Evolutionary conservation across 2,329 filamentous ascomycete genomes (phyloP), one percentile per base, ranked within the genome.

Genomic region (Colletotrichum paranaense): DNA sequence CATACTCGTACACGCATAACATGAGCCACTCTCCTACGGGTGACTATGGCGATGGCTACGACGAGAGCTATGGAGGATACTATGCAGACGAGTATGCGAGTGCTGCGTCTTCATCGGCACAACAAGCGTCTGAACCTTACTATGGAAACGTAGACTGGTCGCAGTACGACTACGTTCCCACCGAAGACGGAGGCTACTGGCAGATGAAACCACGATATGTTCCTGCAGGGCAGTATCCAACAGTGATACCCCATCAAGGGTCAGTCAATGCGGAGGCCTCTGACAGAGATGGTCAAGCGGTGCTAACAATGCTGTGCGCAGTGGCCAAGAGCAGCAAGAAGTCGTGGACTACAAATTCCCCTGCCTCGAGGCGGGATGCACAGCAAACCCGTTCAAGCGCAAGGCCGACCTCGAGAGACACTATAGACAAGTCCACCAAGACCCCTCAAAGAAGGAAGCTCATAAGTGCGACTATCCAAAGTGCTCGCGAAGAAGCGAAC

Each of bases 391-490:
- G 1, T 90, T 90, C 78, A 84, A 84, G 77, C 85, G 89, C 38
- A 83, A 84, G 66, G 88, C 89, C 12, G 89, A 91, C 78, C 85
- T 90, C 11, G 83, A 88, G 62, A 85, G 89, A 19, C 89, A 91
- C 79, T 84, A 84, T 77, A 81, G 82, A 64, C 86, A 88, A 76
- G 82, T 84, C 19, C 89, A 91, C 78, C 79, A 80, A 14, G 80
- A 82, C 0, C 81, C 82, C 2, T 79, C 80, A 22, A 77, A 83
- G 60, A 87, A 86, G 75, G 81, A 83, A 14, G 79, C 82, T 22
- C 88, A 83, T 76, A 79, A 78, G 24, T 91, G 89, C 79, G 88
- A 90, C 82, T 90, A 89, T 76, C 78, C 81, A 22, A 82, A 79
- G 64, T 90, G 89, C 77, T 73, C 78, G 28, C 85, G 89, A 8